Conservation (phyloP, 2,329 filamentous ascomycete species). For the Sporothrix brasiliensis region DNA sequence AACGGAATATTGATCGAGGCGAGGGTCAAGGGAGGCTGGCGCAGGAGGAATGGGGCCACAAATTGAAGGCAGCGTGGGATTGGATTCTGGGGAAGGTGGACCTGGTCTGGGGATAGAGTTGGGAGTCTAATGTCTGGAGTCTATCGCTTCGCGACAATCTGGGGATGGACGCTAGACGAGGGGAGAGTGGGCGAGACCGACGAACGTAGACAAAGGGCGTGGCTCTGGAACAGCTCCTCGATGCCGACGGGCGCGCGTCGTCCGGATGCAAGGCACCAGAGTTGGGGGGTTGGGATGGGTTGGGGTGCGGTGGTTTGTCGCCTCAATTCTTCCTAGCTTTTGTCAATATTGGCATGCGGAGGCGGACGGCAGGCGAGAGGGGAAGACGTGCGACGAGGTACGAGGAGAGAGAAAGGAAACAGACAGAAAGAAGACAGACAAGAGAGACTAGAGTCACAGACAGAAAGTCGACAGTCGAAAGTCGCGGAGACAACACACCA, state of each 20-base stretch:
- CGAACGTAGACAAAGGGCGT: neutral
- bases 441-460: too few relatives aligned
- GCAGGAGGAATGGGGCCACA: neutral
- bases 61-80: neutral
- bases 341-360: slow-evolving; percentile 15
- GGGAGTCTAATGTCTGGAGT: neutral
- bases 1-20: neutral
- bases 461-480: too few relatives aligned
- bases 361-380: neutral
- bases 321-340: slow-evolving; percentile 30
- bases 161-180: neutral
- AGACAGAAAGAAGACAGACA: neutral
- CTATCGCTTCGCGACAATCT: neutral
- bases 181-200: neutral
- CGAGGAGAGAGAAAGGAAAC: neutral
- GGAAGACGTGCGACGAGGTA: neutral
- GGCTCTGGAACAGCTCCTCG: neutral
- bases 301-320: slow-evolving; percentile 12
- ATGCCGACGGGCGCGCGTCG: neutral
- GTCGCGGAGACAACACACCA: neutral
- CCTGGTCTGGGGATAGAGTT: neutral
- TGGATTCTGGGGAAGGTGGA: slow-evolving; percentile 19
- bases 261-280: slow-evolving; percentile 18
- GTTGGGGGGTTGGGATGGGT: neutral
- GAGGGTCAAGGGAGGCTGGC: too few relatives aligned